Conservation (phyloP, 768 basidiomycete species). For the Tylopilus sp. region DNA sequence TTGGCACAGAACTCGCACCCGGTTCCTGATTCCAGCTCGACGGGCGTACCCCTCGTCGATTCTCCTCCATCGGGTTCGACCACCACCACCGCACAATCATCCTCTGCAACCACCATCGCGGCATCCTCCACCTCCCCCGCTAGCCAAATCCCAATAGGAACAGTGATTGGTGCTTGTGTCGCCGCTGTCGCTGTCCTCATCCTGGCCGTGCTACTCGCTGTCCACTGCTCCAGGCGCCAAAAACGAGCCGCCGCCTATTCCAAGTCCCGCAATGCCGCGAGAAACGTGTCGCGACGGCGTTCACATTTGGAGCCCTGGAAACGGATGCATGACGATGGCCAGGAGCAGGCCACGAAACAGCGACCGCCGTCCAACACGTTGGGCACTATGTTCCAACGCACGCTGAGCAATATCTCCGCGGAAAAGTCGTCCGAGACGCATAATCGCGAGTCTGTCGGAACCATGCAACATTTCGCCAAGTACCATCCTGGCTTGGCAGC, state of each 20-base stretch:
- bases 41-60: constrained; percentile 16
- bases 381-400: constrained; percentile 58
- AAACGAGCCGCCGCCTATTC: constrained; percentile 18
- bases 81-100: constrained; percentile 2
- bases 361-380: constrained; percentile 41
- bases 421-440: constrained; percentile 43
- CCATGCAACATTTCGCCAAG: constrained; percentile 47
- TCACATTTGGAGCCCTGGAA: constrained; percentile 50
- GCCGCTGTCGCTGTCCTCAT: constrained; percentile 54
- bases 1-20: constrained; percentile 21
- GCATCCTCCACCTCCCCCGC: constrained; percentile 13
- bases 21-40: neutral
- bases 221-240: constrained; percentile 51
- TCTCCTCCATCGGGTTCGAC: neutral
- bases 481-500: constrained; percentile 55
- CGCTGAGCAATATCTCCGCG: constrained; percentile 50
- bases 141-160: constrained; percentile 33
- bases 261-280: constrained; percentile 38
- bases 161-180: constrained; percentile 62
- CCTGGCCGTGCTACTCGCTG: constrained; percentile 45
- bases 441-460: constrained; percentile 28
- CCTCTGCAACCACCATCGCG: constrained; percentile 9
- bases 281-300: constrained; percentile 44
- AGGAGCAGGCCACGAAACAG: constrained; percentile 39
- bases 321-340: constrained; percentile 47